A percentile compares a stretch with the other conserved stretches of the same genome.
Conservation (phyloP, 768 basidiomycete genomes). For the Boletus rufocinnamomeus region DNA sequence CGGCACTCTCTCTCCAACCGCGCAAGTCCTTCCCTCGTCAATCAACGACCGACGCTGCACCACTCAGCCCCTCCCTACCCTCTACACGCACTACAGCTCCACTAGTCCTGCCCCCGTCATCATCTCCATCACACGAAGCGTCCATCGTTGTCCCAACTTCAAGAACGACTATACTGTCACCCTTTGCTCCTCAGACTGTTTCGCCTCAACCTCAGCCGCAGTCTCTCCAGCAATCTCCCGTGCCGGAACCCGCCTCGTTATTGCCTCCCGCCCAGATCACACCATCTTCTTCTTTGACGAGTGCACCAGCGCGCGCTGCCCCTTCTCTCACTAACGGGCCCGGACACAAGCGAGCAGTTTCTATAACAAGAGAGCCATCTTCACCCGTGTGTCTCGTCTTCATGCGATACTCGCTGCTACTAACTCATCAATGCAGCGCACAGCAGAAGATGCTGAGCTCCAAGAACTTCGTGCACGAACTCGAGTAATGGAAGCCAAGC, state of each 20-base stretch:
- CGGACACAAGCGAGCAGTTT: slow-evolving; percentile 15
- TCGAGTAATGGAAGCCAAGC: slow-evolving; percentile 82
- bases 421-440: slow-evolving; percentile 26
- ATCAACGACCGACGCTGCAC: slow-evolving; percentile 39
- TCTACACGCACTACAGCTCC: slow-evolving; percentile 30
- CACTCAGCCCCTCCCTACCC: slow-evolving; percentile 32
- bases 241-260: slow-evolving; percentile 8
- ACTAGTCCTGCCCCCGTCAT: slow-evolving; percentile 3
- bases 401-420: not conserved
- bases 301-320: slow-evolving; percentile 4
- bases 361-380: slow-evolving; percentile 31
- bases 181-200: slow-evolving; percentile 36
- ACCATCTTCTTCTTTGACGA: slow-evolving; percentile 18
- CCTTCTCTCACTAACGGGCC: slow-evolving; percentile 9
- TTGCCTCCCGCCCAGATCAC: slow-evolving; percentile 19
- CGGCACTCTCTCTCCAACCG: slow-evolving; percentile 48
- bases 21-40: slow-evolving; percentile 53
- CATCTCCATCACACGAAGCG: slow-evolving; percentile 27
- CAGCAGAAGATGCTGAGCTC: slow-evolving; percentile 57
- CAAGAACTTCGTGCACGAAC: slow-evolving; percentile 84
- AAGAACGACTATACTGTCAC: slow-evolving; percentile 44
- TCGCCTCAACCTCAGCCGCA: slow-evolving; percentile 31
- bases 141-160: slow-evolving; percentile 18
- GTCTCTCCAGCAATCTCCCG: slow-evolving; percentile 24
- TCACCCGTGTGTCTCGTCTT: slow-evolving; percentile 26